Conservation (phyloP, 1,139 yeast species). For the Saccharomyces hybrid region DNA sequence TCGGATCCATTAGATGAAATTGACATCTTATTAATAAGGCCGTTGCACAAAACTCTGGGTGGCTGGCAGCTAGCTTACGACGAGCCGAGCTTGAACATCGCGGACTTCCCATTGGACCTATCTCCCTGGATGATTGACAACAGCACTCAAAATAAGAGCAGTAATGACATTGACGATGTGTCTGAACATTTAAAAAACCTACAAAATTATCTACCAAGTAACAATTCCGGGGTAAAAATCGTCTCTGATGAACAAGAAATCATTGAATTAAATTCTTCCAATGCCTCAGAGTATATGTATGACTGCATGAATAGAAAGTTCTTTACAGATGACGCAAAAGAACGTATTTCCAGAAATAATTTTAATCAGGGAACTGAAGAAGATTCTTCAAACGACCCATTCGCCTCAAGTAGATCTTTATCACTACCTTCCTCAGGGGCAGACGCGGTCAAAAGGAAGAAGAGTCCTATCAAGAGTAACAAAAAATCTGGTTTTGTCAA, state of each 20-base stretch:
- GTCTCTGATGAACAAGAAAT: conserved; percentile 14
- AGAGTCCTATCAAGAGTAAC: conserved; percentile 4
- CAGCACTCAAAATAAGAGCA: neutral
- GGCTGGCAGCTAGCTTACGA: conserved; percentile 31
- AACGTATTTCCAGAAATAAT: neutral
- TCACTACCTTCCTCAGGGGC: neutral
- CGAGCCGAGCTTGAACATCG: conserved; percentile 29
- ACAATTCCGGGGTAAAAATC: conserved; percentile 8
- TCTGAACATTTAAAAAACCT: neutral
- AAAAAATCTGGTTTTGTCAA: conserved; percentile 16
- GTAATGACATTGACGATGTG: neutral
- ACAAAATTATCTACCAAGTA: neutral
- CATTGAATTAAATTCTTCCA: conserved; percentile 9
- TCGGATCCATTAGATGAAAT: conserved; percentile 16
- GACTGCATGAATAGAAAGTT: conserved; percentile 22
- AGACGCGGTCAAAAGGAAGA: conserved; percentile 4
- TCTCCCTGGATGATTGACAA: conserved; percentile 17
- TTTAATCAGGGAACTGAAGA: conserved; percentile 4
- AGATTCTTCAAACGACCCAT: conserved; percentile 1
- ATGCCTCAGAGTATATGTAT: conserved; percentile 12
- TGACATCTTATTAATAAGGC: conserved; percentile 24
- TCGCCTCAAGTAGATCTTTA: neutral
- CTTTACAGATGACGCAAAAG: conserved; percentile 6
- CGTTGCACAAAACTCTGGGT: conserved; percentile 14
- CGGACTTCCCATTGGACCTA: conserved; percentile 24